Evolutionary conservation across 345 rosid genomes (phyloP).

Genomic region (Eucalyptus regnans): DNA sequence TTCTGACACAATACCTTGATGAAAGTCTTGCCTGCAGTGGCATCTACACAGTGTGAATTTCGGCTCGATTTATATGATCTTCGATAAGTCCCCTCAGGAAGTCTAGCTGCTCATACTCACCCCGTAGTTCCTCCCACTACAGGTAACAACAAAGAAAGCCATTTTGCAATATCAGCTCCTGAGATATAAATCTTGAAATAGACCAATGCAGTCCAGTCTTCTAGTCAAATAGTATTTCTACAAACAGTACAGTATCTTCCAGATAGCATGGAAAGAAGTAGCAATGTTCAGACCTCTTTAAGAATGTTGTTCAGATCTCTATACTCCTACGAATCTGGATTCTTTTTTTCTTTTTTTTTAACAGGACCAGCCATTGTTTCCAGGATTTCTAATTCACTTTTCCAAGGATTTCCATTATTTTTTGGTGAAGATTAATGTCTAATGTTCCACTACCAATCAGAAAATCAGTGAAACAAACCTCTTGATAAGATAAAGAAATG

Average conservation of each 20-base stretch:
- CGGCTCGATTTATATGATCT: constrained; percentile 17
- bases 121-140: constrained; percentile 88
- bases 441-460: background rate
- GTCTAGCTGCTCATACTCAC: constrained; percentile 70
- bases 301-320: background rate
- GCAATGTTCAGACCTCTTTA: background rate
- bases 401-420: background rate
- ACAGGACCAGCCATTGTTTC: background rate
- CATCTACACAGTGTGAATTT: background rate
- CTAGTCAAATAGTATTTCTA: background rate
- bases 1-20: background rate
- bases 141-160: background rate
- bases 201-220: background rate
- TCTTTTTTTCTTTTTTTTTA: background rate
- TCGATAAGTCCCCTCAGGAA: constrained; percentile 63
- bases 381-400: background rate
- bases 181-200: background rate
- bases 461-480: constrained; percentile 28
- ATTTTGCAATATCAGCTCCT: background rate
- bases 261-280: background rate
- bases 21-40: background rate
- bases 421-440: background rate
- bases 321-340: background rate
- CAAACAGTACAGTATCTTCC: background rate
- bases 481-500: constrained; percentile 67